A percentile compares a stretch with the other conserved stretches of the same genome.
phyloP scores from a whole-genome alignment of 2,329 filamentous ascomycete species.

The Drechmeria coniospora region DNA sequence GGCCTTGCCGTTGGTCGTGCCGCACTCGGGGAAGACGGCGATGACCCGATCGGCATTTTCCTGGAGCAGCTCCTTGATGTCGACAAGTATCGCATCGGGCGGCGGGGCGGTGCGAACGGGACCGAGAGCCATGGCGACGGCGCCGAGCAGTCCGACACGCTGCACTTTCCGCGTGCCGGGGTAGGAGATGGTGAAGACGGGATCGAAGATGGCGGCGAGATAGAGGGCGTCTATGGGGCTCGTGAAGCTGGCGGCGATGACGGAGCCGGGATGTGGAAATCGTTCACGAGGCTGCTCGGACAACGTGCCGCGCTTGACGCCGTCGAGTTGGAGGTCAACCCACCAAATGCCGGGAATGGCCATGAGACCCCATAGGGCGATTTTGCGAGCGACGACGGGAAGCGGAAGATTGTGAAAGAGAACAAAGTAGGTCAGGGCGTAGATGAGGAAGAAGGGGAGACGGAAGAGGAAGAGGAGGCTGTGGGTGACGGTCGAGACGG shows the following conservation, averaged over 20 bases:
- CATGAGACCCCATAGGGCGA: slow-evolving; percentile 74
- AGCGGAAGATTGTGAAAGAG: slow-evolving; percentile 69
- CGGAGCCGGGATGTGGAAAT: slow-evolving; percentile 61
- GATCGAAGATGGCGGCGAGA: slow-evolving; percentile 89
- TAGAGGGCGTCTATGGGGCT: slow-evolving; percentile 89
- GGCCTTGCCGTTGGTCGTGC: slow-evolving; percentile 82
- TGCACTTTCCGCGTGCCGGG: slow-evolving; percentile 59
- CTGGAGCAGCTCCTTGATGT: slow-evolving; percentile 45
- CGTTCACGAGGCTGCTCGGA: slow-evolving; percentile 57
- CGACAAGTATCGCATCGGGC: slow-evolving; percentile 34
- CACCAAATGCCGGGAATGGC: slow-evolving; percentile 91
- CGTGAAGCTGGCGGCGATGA: slow-evolving; percentile 85
- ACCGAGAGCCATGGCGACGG: slow-evolving; percentile 58
- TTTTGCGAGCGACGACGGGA: slow-evolving; percentile 52
- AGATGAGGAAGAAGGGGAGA: slow-evolving; percentile 58
- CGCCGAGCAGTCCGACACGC: slow-evolving; percentile 60
- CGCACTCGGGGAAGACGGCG: slow-evolving; percentile 85
- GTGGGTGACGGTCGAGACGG: slow-evolving; percentile 48
- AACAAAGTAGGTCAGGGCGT: slow-evolving; percentile 57
- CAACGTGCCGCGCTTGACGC: slow-evolving; percentile 80
- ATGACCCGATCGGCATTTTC: slow-evolving; percentile 61
- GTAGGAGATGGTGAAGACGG: slow-evolving; percentile 79
- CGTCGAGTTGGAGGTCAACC: slow-evolving; percentile 96
- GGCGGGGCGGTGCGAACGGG: slow-evolving; percentile 34
- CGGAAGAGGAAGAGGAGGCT: slow-evolving; percentile 65